phyloP scores from a whole-genome alignment of 75 land plant genomes.

The Sequoia sempervirens region DNA sequence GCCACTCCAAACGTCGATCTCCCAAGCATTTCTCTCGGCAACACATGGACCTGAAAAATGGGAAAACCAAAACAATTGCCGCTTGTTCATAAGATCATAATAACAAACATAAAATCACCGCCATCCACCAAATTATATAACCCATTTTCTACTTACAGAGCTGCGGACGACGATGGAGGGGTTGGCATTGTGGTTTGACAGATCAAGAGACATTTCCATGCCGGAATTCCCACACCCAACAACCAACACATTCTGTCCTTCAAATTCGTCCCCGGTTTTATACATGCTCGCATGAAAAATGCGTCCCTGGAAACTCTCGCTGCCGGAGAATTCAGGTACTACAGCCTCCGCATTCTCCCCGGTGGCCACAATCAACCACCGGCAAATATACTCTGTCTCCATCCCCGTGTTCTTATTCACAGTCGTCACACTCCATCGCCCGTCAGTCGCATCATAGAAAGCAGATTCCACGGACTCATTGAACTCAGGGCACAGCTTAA shows the following conservation, averaged over 20 bases:
- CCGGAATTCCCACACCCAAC: conserved; percentile 80
- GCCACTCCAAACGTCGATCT: conserved; percentile 64
- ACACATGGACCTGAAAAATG: conserved; percentile 54
- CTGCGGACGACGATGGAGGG: conserved; percentile 34
- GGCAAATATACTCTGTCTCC: conserved; percentile 11
- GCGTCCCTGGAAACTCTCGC: conserved; percentile 20
- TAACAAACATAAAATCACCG: neutral
- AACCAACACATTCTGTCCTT: conserved; percentile 53
- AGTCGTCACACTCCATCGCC: conserved; percentile 19
- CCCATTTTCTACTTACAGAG: conserved; percentile 18
- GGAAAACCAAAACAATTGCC: neutral
- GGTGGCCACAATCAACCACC: conserved; percentile 59
- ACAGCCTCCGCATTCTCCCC: conserved; percentile 62
- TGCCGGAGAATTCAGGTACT: conserved; percentile 29
- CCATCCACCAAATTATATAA: too few relatives aligned
- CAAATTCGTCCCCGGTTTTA: conserved; percentile 40
- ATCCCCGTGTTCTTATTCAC: too few relatives aligned
- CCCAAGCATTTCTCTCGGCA: conserved; percentile 79
- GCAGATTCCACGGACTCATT: conserved; percentile 29
- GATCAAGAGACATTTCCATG: conserved; percentile 62
- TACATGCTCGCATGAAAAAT: conserved; percentile 44
- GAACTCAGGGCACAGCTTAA: conserved; percentile 30
- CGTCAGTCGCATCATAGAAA: conserved; percentile 12
- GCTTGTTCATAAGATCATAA: neutral
- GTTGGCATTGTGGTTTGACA: conserved; percentile 29